Base-by-base conservation (phyloP, 768 basidiomycete genomes). In the Ramaria sp. region DNA sequence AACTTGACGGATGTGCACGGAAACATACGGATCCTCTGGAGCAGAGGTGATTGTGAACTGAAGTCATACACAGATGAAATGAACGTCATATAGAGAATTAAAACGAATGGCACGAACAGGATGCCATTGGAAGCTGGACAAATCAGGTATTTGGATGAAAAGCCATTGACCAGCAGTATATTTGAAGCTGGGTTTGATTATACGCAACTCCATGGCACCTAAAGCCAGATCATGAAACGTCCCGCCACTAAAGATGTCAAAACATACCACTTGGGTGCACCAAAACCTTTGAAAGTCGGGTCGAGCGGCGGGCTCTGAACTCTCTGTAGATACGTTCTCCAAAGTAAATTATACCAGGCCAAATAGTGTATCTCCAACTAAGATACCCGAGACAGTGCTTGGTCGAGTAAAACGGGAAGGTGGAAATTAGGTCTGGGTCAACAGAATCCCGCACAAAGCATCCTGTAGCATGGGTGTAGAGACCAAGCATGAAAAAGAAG, bases 31-130 rank as follows among this genome's bases (percentile, higher is more conserved):
- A 64, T 96, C 94, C 63, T 93, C 91, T 3, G 93, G 93, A 13
- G 93, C 91, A 39, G 91, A 94, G 0, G 91, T 92, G 72, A 94
- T 94, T 39, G 91, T 93, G 71, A 95, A 94, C 88, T 92, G 64
- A 20, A 19, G 2, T 2, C 2, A 41, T 3, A 2, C 3, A 13
- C 2, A 9, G n/a, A 43, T 22, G 20, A 19, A 43, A 9, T 7
- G 7, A 43, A n/a, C 17, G 9, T 17, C 42, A 22, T 9, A 7
- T 43, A 17, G 20, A 43, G n/a, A 43, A 43, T 19, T 7, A 22
- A 6, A 42, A n/a, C 2, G 37, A 37, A 15, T 17, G 31, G 49
- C n/a, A 77, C 88, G 64, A 63, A 93, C 91, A n/a, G 94, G 93
- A 71, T 95, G 93, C 92, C 92, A 97, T 67, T 96, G 91, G 68